Evolutionary conservation across 2,329 filamentous ascomycete genomes (phyloP), one percentile per base, ranked within the genome.

Genomic region (Bipolaris victoriae): DNA sequence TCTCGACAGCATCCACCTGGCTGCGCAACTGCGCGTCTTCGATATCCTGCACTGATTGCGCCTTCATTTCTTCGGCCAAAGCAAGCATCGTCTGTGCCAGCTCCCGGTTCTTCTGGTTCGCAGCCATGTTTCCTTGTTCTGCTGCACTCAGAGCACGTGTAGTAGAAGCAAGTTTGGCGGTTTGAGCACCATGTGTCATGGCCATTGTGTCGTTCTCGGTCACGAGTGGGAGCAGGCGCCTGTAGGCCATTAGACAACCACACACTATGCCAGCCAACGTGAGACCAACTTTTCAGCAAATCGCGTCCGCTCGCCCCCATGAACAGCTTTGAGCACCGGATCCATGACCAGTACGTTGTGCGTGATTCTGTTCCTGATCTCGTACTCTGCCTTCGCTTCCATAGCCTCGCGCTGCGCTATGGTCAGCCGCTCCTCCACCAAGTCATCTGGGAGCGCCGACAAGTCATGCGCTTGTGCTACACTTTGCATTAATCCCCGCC

Each of bases 271-370:
- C 20, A 18, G 7, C 7, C 11, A 9, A 9, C 3, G 7, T n/a
- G 11, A 24, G 46, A 63, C 74, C 51, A 81, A 91, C 90, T 86
- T 85, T 77, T 95, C 90, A 50, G 88, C 81, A 43, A 85, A 84
- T 2, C 86, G 85, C 16, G 86, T 84, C 58, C 85, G 82, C 11
- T 84, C 84, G 41, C 87, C 87, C 58, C 84, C 80, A 73, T 96
- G 90, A 37, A 94, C 86, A 6, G 91, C 89, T 69, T 90, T 91
- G 55, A 96, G 79, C 39, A 90, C 87, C 7, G 92, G 91, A 67
- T 91, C 89, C 55, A 88, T 87, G 65, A 86, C 86, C 63, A 95
- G 77, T 51, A 91, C 86, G 45, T 83, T 86, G 60, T 90, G 86
- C 20, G 88, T 81, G 20, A 90, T 87, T 59, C 86, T 86, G 72